These are phyloP conservation scores for Yarrowia hollandica DNA, from an alignment of 805 yeast species.

Conservation along the genomic window DNA sequence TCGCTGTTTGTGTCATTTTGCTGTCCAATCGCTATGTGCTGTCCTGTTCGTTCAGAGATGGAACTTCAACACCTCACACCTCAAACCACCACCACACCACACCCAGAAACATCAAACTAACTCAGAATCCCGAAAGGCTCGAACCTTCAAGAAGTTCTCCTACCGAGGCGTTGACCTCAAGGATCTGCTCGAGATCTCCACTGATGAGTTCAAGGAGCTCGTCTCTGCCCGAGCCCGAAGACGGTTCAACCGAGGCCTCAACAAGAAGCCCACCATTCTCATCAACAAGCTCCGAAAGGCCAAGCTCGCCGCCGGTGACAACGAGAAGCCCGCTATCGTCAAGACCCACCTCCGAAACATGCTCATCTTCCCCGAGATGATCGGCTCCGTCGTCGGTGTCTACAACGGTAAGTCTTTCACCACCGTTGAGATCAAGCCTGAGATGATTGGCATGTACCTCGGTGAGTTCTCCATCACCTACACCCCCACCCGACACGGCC, in stretches of 20 bases:
- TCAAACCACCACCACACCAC: no score
- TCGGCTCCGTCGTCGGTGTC: conserved; percentile 97
- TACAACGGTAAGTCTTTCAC: conserved; percentile 99
- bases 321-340: conserved; percentile 96
- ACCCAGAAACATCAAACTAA: no score
- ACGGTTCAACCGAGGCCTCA: conserved; percentile 98
- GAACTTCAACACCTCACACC: no score
- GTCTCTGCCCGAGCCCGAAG: conserved; percentile 99
- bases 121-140: conserved; percentile 48
- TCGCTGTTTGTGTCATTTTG: no score
- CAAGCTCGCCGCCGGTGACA: conserved; percentile 71
- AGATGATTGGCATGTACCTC: conserved; percentile 99
- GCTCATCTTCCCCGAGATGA: conserved; percentile 99
- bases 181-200: conserved; percentile 87
- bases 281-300: conserved; percentile 98
- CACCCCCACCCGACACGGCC: conserved; percentile 99
- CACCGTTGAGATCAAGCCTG: conserved; percentile 98
- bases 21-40: background rate
- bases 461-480: conserved; percentile 99
- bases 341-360: conserved; percentile 99
- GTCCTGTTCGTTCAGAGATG: no score
- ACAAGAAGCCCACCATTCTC: conserved; percentile 91
- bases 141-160: conserved; percentile 96
- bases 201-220: conserved; percentile 95
- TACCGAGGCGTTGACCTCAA: conserved; percentile 98